Evolutionary conservation across 208 protist species (phyloP), one percentile per base, ranked within the genome.

Genomic region (Blastocrithidia nonstop): DNA sequence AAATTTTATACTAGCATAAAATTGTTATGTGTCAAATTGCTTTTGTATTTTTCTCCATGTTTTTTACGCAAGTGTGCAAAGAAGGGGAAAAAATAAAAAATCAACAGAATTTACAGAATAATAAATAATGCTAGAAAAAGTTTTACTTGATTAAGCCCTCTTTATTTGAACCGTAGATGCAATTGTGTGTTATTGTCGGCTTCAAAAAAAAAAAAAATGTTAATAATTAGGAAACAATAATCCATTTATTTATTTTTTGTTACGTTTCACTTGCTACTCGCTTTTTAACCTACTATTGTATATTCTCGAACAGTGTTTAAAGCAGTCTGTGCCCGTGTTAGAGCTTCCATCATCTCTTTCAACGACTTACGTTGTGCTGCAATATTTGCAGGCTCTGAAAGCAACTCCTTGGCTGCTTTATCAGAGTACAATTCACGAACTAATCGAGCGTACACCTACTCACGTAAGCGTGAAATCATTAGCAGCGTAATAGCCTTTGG

Each of bases 401-500:
- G 75, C 17, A 99, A 68, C 35, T 96, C 83, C 13, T 86, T 70
- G 40, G 96, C 93, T 1, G 64, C 59, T 32, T 96, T 85, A 11
- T 95, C 88, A 16, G 78, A 80, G 69, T 98, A 98, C 13, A 99
- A 67, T 26, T 86, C 71, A 8, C 64, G 49, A 45, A 99, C 93
- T 3, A 99, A 59, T 19, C 86, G 74, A n/a, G 79, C 90, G 56
- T 98, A 96, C 15, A 98, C 71, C 45, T 91, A 71, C 44, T 81
- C 69, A 2, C 84, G 79, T 48, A 91, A 53, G 1, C 82, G 72
- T 8, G 96, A 91, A 38, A 99, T 96, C 52, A 99, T 84, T 40
- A 98, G 96, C 46, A 97, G 79, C 45, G 97, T 98, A 42, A 98
- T 97, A 17, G 90, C 82, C 71, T 99, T 99, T 29, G 97, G 97